Conservation (phyloP, 441 rosid genomes). For the Gossypium davidsonii region DNA sequence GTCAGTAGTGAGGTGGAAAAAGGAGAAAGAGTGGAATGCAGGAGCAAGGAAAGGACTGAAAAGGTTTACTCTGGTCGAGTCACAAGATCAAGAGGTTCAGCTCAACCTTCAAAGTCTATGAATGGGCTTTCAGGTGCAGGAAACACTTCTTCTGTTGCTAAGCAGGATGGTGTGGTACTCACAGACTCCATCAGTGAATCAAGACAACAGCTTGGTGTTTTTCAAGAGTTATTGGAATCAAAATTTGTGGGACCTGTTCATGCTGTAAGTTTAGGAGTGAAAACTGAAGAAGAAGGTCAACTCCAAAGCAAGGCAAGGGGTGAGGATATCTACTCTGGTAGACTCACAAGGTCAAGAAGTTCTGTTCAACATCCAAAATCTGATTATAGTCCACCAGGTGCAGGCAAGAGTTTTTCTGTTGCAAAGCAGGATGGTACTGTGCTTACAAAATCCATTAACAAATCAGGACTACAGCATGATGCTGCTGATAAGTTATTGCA, state of each 20-base stretch:
- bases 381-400: conserved; percentile 25
- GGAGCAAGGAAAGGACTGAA: conserved; percentile 19
- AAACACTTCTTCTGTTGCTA: conserved; percentile 24
- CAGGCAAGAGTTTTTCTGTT: not conserved
- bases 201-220: not conserved
- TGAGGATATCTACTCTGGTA: conserved; percentile 26
- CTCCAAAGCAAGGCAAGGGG: conserved; percentile 26
- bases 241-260: not conserved
- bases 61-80: conserved; percentile 27
- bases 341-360: conserved; percentile 35
- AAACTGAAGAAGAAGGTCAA: conserved; percentile 19
- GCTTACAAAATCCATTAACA: conserved; percentile 16
- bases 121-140: conserved; percentile 26
- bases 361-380: conserved; percentile 22
- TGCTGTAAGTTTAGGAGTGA: not conserved
- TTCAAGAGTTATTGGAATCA: not conserved
- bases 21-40: conserved; percentile 19
- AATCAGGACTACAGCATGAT: conserved; percentile 4
- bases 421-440: conserved; percentile 23
- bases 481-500: conserved; percentile 4
- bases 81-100: conserved; percentile 34
- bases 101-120: conserved; percentile 19
- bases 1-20: conserved; percentile 20
- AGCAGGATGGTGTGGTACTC: conserved; percentile 24
- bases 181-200: conserved; percentile 19